Evolutionary conservation across 148 eudicot species (phyloP).

Genomic region (Suaeda aralocaspica): DNA sequence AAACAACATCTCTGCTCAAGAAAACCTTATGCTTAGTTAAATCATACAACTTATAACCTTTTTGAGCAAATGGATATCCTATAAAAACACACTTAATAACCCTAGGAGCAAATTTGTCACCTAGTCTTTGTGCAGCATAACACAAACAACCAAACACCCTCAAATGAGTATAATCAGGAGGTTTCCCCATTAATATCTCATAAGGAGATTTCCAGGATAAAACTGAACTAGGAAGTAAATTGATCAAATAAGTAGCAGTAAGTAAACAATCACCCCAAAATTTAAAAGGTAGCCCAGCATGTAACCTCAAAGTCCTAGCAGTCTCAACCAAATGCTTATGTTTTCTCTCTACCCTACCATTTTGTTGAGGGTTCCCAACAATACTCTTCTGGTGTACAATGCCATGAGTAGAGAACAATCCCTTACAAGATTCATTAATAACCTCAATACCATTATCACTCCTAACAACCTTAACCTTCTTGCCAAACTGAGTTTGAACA

Average conservation of each 20-base stretch:
- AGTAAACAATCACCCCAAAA: slow-evolving; percentile 10
- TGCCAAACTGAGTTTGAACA: background rate
- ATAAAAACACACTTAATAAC: background rate
- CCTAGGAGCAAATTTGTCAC: background rate
- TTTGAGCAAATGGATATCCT: background rate
- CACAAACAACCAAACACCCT: background rate
- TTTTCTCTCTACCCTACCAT: slow-evolving; percentile 8
- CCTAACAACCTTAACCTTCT: background rate
- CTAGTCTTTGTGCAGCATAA: background rate
- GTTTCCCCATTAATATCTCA: background rate
- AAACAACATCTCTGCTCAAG: background rate
- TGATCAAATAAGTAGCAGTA: background rate
- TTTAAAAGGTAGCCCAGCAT: background rate
- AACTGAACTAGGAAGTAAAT: background rate
- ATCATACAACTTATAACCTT: background rate
- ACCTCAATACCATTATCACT: slow-evolving; percentile 10
- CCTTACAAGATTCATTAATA: rapidly evolving
- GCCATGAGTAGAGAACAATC: background rate
- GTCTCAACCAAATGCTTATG: slow-evolving; percentile 3
- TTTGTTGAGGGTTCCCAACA: background rate
- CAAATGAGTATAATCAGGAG: background rate
- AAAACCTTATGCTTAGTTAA: background rate
- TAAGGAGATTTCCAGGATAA: background rate
- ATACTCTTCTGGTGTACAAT: background rate
- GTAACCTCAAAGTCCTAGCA: background rate